Percentiles rank a stretch among this genome's conserved stretches.
Evolutionary conservation across 345 rosid species (phyloP).

Genomic region (Mallotus nudiflorus): DNA sequence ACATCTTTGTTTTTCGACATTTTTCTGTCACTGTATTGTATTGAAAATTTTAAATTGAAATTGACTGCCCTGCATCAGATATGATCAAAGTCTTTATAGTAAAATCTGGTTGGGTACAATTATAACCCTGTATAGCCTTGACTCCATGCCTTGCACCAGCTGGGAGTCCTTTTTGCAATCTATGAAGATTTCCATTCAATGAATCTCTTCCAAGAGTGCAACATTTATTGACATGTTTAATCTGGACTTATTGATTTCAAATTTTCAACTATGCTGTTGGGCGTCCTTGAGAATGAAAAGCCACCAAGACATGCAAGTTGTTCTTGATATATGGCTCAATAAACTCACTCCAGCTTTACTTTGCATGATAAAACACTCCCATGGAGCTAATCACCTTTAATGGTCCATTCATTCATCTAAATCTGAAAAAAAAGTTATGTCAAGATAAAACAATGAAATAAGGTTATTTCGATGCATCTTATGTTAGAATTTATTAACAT

Average conservation of each 20-base stretch:
- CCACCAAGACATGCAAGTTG: background rate
- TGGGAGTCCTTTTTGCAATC: background rate
- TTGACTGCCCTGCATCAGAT: background rate
- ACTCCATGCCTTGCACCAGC: background rate
- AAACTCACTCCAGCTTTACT: background rate
- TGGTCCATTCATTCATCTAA: background rate
- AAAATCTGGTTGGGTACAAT: background rate
- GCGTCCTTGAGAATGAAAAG: background rate
- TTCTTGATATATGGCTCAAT: background rate
- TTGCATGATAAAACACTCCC: background rate
- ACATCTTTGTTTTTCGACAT: background rate
- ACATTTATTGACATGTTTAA: background rate
- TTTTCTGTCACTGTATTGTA: background rate
- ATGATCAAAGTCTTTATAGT: background rate
- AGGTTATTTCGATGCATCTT: background rate
- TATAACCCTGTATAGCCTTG: background rate
- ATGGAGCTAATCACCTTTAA: background rate
- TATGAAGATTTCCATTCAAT: background rate
- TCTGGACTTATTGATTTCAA: too few species aligned
- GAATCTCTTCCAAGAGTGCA: background rate
- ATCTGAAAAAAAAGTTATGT: conserved; percentile 6
- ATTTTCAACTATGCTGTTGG: background rate
- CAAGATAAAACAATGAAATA: background rate
- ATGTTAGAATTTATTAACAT: conserved; percentile 3
- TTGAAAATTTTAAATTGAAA: background rate